These are phyloP conservation scores for Citrus medica DNA, from an alignment of 345 rosid genomes.

Conservation along the genomic window DNA sequence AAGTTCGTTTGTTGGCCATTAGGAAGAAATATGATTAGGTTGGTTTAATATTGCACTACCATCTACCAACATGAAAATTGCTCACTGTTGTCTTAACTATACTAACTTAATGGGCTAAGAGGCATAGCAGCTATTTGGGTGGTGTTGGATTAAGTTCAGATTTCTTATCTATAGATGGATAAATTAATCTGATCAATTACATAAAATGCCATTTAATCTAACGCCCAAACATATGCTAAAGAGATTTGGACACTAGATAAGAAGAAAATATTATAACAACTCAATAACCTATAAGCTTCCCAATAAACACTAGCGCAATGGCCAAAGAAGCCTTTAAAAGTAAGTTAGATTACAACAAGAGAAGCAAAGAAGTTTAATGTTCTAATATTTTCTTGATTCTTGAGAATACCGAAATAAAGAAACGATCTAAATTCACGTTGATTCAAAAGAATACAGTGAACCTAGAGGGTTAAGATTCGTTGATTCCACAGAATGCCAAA, in stretches of 20 bases:
- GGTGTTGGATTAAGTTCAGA: not conserved
- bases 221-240: not conserved
- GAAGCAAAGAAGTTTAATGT: not conserved
- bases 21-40: not conserved
- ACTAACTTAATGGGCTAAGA: not conserved
- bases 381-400: too few relatives aligned
- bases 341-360: not conserved
- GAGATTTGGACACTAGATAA: not conserved
- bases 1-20: not conserved
- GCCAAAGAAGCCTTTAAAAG: not conserved
- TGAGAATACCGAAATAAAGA: too few relatives aligned
- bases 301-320: not conserved
- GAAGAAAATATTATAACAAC: not conserved
- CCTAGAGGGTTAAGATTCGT: too few relatives aligned
- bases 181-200: not conserved
- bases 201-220: not conserved
- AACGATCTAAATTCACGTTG: too few relatives aligned
- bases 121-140: not conserved
- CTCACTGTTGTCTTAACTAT: not conserved
- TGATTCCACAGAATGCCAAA: too few relatives aligned
- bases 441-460: too few relatives aligned
- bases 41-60: not conserved
- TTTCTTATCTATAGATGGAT: not conserved
- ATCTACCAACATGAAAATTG: not conserved
- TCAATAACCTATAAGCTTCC: not conserved